A percentile compares a stretch with the other conserved stretches of the same genome.
Evolutionary conservation across 2,329 filamentous ascomycete genomes (phyloP).

Genomic region (Metarhizium brunneum): DNA sequence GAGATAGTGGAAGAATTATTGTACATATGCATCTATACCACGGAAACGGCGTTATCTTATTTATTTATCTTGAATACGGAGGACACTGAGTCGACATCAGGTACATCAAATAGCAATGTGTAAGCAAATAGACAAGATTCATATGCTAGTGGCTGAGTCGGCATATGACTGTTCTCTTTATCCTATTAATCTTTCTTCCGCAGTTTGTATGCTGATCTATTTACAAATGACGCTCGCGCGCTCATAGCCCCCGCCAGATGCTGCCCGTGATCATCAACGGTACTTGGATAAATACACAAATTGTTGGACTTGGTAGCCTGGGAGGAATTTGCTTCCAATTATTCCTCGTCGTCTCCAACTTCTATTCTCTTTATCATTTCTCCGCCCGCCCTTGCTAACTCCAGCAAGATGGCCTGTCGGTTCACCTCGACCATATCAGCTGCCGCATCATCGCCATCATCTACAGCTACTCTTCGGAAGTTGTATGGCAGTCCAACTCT

Average conservation of each 20-base stretch:
- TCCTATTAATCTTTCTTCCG: not conserved
- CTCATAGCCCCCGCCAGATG: too few relatives aligned
- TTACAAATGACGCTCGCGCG: too few relatives aligned
- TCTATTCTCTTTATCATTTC: slow-evolving; percentile 62
- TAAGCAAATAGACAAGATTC: not conserved
- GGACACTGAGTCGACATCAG: not conserved
- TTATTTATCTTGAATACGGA: slow-evolving; percentile 9
- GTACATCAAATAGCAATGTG: slow-evolving; percentile 1
- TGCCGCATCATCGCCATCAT: slow-evolving; percentile 26
- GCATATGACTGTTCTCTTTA: not conserved
- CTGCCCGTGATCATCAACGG: not conserved
- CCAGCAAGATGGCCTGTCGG: slow-evolving; percentile 55
- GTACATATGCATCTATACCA: slow-evolving; percentile 17
- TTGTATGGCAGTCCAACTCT: slow-evolving; percentile 61
- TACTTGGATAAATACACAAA: not conserved
- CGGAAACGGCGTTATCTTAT: slow-evolving; percentile 5
- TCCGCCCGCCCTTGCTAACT: slow-evolving; percentile 61
- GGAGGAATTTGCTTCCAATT: not conserved
- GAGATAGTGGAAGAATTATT: slow-evolving; percentile 10
- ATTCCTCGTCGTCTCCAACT: slow-evolving; percentile 15
- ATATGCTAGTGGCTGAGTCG: not conserved
- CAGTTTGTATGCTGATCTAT: not conserved
- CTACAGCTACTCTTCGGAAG: slow-evolving; percentile 25
- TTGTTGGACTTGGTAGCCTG: not conserved
- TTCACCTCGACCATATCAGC: slow-evolving; percentile 52